phyloP scores from a whole-genome alignment of 2,329 filamentous ascomycete genomes.

The Epichloe hybrida region DNA sequence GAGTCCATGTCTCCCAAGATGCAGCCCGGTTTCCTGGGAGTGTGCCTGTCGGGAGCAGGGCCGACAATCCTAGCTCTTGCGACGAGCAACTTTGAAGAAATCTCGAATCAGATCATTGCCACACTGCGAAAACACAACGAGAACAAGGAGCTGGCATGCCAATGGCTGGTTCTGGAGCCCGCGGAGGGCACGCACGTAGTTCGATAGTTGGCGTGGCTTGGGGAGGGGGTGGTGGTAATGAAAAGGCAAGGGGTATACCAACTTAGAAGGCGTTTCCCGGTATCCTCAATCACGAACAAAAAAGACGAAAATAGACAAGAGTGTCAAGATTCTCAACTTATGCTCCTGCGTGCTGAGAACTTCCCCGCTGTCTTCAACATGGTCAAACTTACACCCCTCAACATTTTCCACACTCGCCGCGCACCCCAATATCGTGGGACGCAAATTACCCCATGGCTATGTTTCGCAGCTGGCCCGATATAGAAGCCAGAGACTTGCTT shows the following conservation, averaged over 20 bases:
- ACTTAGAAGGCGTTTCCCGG: neutral
- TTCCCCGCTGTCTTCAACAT: too few relatives aligned
- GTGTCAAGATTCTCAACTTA: neutral
- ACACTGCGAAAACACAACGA: conserved; percentile 50
- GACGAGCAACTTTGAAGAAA: conserved; percentile 76
- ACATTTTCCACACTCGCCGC: too few relatives aligned
- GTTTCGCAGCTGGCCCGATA: too few relatives aligned
- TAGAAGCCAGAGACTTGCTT: too few relatives aligned
- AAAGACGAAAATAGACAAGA: neutral
- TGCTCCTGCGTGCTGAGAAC: neutral
- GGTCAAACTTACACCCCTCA: too few relatives aligned
- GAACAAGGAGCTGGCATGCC: conserved; percentile 57
- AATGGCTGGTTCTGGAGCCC: conserved; percentile 79
- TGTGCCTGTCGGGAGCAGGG: conserved; percentile 88
- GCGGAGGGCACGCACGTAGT: conserved; percentile 54
- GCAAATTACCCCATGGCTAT: too few relatives aligned
- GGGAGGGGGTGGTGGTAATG: neutral
- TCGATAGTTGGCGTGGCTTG: conserved; percentile 13
- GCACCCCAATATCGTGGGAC: too few relatives aligned
- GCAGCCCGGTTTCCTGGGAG: conserved; percentile 79
- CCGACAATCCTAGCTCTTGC: conserved; percentile 91
- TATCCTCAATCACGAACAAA: neutral
- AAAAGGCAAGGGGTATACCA: neutral
- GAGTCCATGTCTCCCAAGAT: conserved; percentile 78
- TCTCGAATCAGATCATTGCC: conserved; percentile 65